These are phyloP conservation scores for Talaromyces verruculosus DNA, from an alignment of 2,329 filamentous ascomycete species.

Conservation along the genomic window DNA sequence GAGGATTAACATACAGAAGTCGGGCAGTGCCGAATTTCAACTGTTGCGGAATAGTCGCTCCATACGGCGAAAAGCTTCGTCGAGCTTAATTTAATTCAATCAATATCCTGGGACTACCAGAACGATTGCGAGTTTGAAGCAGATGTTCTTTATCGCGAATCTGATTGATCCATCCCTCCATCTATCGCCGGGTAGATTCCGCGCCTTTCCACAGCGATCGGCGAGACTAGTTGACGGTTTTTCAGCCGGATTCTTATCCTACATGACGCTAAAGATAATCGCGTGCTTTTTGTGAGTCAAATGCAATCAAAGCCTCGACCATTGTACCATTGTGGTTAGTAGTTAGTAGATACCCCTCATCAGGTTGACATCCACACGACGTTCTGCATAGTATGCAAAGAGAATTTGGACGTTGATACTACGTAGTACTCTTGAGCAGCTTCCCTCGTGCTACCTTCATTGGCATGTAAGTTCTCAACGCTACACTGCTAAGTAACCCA, in stretches of 20 bases:
- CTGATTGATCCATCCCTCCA: not conserved
- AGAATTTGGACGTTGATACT: not conserved
- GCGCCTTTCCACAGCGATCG: not conserved
- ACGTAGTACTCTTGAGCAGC: not conserved
- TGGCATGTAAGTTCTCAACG: not conserved
- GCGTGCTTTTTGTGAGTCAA: not conserved
- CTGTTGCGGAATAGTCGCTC: not conserved
- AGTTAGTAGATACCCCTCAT: not conserved
- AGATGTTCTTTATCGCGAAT: not conserved
- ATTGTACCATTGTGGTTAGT: not conserved
- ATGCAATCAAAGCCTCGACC: not conserved
- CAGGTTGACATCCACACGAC: not conserved
- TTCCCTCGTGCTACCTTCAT: slow-evolving; percentile 1
- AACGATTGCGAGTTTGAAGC: not conserved
- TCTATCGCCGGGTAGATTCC: not conserved
- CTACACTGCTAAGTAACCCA: not conserved
- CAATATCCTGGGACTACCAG: not conserved
- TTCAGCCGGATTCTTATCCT: not conserved
- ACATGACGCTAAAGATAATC: not conserved
- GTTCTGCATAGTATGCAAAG: not conserved
- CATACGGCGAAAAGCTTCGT: not conserved
- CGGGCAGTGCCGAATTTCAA: not conserved
- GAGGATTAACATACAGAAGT: not conserved
- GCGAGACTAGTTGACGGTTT: not conserved
- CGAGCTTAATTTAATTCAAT: not conserved